Conservation (phyloP, 441 rosid species). For the Pelargonium myrrhifolium region DNA sequence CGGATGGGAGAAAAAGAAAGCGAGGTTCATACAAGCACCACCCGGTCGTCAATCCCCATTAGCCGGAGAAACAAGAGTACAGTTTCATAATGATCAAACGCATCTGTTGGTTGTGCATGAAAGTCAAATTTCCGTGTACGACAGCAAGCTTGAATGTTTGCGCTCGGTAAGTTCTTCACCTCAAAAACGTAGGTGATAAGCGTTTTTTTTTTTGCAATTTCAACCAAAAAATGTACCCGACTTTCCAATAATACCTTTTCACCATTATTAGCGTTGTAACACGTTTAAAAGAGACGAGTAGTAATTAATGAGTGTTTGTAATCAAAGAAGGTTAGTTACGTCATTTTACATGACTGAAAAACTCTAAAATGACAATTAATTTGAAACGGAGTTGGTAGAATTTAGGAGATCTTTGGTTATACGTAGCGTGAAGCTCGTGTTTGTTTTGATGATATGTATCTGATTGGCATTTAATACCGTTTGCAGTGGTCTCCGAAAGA, state of each 20-base stretch:
- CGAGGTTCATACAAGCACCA: conserved; percentile 66
- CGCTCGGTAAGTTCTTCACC: conserved; percentile 42
- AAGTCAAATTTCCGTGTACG: conserved; percentile 87
- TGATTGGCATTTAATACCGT: neutral
- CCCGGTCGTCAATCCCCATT: conserved; percentile 54
- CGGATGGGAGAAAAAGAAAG: conserved; percentile 92
- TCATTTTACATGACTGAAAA: no score
- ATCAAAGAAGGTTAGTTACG: no score
- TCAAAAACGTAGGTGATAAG: neutral
- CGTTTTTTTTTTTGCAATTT: no score
- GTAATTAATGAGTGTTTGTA: no score
- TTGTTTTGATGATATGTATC: neutral
- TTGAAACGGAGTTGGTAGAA: no score
- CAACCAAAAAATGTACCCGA: no score
- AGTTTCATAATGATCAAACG: conserved; percentile 88
- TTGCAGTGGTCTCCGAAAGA: conserved; percentile 55
- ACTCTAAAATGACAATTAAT: no score
- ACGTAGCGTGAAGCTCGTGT: no score
- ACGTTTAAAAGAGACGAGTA: no score
- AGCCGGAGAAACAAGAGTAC: conserved; percentile 85
- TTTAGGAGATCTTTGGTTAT: no score
- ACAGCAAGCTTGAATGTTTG: conserved; percentile 60
- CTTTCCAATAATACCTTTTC: no score
- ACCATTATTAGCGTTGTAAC: no score
- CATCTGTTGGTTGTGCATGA: conserved; percentile 90